Evolutionary conservation across 2,329 filamentous ascomycete genomes (phyloP).

Genomic region (Chaetomiaceae sp.): DNA sequence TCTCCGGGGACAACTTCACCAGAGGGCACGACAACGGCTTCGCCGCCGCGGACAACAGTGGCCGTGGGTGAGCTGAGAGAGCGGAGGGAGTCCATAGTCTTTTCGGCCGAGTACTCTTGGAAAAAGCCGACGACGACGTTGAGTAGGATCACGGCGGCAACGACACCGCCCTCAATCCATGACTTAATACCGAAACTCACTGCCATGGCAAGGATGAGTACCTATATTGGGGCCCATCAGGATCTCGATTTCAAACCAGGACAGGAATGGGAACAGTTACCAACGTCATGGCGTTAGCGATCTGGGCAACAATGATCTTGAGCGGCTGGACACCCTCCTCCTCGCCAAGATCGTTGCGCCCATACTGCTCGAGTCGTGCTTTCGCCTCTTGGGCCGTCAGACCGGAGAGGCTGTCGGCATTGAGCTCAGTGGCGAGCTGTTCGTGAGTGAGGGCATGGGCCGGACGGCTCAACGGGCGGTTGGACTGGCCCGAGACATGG

Average conservation of each 20-base stretch:
- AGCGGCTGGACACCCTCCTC: constrained; percentile 64
- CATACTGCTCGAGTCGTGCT: constrained; percentile 55
- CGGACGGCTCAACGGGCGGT: constrained; percentile 52
- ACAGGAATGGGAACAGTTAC: constrained; percentile 38
- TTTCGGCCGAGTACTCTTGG: constrained; percentile 59
- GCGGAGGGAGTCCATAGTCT: constrained; percentile 59
- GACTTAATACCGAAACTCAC: constrained; percentile 62
- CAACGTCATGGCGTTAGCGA: constrained; percentile 75
- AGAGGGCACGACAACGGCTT: constrained; percentile 51
- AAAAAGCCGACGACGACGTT: constrained; percentile 62
- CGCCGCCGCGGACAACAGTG: constrained; percentile 53
- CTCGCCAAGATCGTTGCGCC: constrained; percentile 66
- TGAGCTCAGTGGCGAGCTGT: constrained; percentile 59
- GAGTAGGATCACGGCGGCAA: constrained; percentile 62
- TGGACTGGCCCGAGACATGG: constrained; percentile 41
- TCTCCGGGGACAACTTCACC: constrained; percentile 70
- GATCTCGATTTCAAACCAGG: constrained; percentile 26
- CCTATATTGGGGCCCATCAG: constrained; percentile 41
- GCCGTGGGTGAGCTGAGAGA: constrained; percentile 57
- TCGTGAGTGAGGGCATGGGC: constrained; percentile 59
- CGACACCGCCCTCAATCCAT: constrained; percentile 64
- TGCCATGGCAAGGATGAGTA: constrained; percentile 71
- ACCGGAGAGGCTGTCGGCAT: constrained; percentile 62
- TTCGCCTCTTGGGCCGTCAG: constrained; percentile 57
- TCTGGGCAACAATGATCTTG: constrained; percentile 67